Evolutionary conservation across 345 rosid genomes (phyloP).

Genomic region (Gossypium herbaceum): DNA sequence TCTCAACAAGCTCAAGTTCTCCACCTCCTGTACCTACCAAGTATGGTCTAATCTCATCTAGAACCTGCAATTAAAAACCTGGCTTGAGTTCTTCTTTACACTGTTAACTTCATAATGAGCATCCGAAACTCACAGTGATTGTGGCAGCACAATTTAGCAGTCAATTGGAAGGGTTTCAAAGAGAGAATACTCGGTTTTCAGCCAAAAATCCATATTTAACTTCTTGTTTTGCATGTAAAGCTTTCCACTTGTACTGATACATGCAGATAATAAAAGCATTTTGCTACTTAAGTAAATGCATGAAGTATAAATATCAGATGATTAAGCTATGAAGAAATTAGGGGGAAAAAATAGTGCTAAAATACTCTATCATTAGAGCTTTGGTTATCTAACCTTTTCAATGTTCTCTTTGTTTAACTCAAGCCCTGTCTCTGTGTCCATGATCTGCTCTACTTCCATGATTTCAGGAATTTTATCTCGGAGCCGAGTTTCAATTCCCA

Average conservation of each 20-base stretch:
- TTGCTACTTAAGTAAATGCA: not conserved
- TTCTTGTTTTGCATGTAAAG: not conserved
- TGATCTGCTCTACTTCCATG: slow-evolving; percentile 78
- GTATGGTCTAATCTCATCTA: slow-evolving; percentile 83
- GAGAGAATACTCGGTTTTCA: not conserved
- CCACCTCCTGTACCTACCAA: slow-evolving; percentile 91
- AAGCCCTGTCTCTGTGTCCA: slow-evolving; percentile 74
- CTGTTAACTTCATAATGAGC: not conserved
- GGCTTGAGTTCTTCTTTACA: not conserved
- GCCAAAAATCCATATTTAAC: not conserved
- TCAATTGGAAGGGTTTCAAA: not conserved
- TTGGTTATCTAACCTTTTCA: slow-evolving; percentile 56
- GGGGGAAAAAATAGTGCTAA: not conserved
- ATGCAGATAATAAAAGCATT: not conserved
- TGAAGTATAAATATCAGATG: not conserved
- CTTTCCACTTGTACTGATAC: not conserved
- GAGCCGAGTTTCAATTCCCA: slow-evolving; percentile 88
- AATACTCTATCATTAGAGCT: not conserved
- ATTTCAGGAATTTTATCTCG: slow-evolving; percentile 91
- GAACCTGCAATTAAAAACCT: slow-evolving; percentile 44
- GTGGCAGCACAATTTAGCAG: not conserved
- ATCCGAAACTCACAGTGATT: not conserved
- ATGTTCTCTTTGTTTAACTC: slow-evolving; percentile 73
- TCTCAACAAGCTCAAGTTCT: slow-evolving; percentile 64
- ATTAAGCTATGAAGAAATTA: not conserved